Evolutionary conservation across 208 protist genomes (phyloP).

Genomic region (Giardia muris): DNA sequence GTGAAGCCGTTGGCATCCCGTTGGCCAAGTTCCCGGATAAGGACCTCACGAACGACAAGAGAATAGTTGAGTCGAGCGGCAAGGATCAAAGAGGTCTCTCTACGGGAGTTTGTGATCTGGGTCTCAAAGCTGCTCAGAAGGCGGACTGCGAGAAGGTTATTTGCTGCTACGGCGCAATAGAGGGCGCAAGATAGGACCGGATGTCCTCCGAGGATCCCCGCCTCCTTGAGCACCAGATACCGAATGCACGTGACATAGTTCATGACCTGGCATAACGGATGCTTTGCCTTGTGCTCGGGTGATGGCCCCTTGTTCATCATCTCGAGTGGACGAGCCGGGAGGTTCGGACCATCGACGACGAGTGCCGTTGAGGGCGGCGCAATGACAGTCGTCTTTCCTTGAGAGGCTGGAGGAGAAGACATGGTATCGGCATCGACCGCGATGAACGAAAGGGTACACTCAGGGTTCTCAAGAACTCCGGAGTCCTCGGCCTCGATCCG

Average conservation of each 20-base stretch:
- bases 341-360: background rate
- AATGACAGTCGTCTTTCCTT: background rate
- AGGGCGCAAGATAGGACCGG: background rate
- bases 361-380: background rate
- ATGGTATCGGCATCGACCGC: background rate
- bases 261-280: background rate
- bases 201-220: background rate
- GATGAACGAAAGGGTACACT: no score
- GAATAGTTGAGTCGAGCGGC: background rate
- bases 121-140: background rate
- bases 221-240: background rate
- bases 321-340: background rate
- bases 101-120: background rate
- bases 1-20: background rate
- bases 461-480: background rate
- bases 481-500: background rate
- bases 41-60: background rate
- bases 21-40: background rate
- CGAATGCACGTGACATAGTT: background rate
- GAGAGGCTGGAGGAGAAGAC: background rate
- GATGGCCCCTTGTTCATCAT: background rate
- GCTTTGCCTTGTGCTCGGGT: background rate
- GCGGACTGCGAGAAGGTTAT: background rate
- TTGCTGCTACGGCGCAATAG: background rate
- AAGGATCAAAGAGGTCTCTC: background rate